Evolutionary conservation across 2,329 filamentous ascomycete species (phyloP).

Genomic region (Penicillium brevicompactum): DNA sequence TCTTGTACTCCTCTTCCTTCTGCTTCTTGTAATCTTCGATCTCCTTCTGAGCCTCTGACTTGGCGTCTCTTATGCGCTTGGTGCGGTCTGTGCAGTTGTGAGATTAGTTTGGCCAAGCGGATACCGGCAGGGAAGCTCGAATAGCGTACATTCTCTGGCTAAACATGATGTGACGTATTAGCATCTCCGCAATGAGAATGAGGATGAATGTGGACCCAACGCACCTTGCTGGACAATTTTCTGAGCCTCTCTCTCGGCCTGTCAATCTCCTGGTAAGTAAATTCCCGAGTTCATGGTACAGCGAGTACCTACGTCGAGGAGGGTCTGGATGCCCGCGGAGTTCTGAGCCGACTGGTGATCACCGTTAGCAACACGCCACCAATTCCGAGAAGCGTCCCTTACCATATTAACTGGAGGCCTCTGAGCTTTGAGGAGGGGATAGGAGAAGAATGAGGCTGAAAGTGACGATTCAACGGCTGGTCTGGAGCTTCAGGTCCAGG

Average conservation of each 20-base stretch:
- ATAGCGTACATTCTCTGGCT: conserved; percentile 81
- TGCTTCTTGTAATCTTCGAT: conserved; percentile 87
- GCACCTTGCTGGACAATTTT: conserved; percentile 98
- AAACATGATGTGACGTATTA: conserved; percentile 30
- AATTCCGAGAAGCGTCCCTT: conserved; percentile 7
- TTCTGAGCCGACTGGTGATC: conserved; percentile 85
- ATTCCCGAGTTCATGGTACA: background rate
- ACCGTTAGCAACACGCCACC: conserved; percentile 7
- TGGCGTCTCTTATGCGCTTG: conserved; percentile 94
- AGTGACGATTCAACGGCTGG: conserved; percentile 22
- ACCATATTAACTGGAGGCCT: conserved; percentile 31
- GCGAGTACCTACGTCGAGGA: conserved; percentile 79
- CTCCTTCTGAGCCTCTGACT: conserved; percentile 95
- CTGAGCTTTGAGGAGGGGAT: conserved; percentile 13
- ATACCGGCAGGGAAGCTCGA: conserved; percentile 6
- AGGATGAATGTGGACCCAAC: conserved; percentile 23
- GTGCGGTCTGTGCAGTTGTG: conserved; percentile 69
- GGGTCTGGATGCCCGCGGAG: conserved; percentile 95
- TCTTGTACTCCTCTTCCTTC: conserved; percentile 94
- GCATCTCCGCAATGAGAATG: conserved; percentile 10
- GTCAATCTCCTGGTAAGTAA: conserved; percentile 16
- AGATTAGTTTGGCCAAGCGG: conserved; percentile 16
- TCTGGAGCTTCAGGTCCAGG: conserved; percentile 29
- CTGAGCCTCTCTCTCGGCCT: conserved; percentile 98
- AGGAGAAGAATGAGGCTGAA: conserved; percentile 10